These are phyloP conservation scores for Sugiyamaella boreocaroliniensis DNA, from an alignment of 805 yeast genomes.

Conservation along the genomic window DNA sequence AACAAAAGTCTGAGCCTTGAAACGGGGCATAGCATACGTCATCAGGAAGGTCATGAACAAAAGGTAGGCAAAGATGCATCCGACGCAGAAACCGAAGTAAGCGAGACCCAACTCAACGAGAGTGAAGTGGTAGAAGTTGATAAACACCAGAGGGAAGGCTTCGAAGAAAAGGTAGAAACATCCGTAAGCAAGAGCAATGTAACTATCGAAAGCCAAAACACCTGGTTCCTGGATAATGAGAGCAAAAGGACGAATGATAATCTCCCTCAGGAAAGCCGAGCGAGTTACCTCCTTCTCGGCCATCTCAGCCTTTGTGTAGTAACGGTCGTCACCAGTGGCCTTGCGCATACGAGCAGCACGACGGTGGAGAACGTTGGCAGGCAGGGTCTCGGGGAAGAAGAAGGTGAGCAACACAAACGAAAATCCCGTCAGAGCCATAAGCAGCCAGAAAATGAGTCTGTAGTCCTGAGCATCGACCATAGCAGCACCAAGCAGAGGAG, in stretches of 20 bases:
- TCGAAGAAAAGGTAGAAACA: constrained; percentile 53
- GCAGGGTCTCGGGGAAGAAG: constrained; percentile 51
- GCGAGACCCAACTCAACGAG: constrained; percentile 43
- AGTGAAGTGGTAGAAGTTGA: constrained; percentile 41
- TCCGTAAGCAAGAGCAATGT: constrained; percentile 48
- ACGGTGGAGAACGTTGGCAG: constrained; percentile 43
- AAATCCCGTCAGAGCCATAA: constrained; percentile 37
- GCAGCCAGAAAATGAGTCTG: constrained; percentile 52
- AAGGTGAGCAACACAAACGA: constrained; percentile 36
- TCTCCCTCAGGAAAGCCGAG: constrained; percentile 13
- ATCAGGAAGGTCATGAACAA: constrained; percentile 6
- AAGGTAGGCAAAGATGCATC: constrained; percentile 37
- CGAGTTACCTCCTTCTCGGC: constrained; percentile 23
- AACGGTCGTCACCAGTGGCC: constrained; percentile 43
- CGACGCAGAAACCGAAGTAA: constrained; percentile 43
- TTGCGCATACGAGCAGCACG: constrained; percentile 42
- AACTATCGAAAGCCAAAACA: constrained; percentile 45
- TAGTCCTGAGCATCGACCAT: constrained; percentile 42
- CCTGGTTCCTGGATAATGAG: constrained; percentile 49
- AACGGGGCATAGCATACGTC: constrained; percentile 7
- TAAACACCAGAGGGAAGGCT: constrained; percentile 52
- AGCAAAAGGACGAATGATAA: constrained; percentile 35
- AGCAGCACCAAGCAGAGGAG: constrained; percentile 52
- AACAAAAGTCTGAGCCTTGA: constrained; percentile 6
- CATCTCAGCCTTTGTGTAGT: constrained; percentile 51